Conservation (phyloP, 441 rosid species). For the Pelargonium fulgidum region DNA sequence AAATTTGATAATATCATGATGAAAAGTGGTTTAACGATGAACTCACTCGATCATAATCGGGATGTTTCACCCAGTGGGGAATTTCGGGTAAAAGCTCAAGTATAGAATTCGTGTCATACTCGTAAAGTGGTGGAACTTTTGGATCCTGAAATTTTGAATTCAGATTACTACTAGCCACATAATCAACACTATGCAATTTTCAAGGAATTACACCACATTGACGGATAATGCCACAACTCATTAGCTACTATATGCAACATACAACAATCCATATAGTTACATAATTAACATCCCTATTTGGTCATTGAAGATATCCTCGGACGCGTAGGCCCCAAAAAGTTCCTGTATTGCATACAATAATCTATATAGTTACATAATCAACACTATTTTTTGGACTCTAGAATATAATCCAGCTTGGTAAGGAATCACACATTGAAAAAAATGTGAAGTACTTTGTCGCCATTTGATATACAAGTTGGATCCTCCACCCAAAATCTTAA, state of each 20-base stretch:
- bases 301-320: background rate
- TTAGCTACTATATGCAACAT: background rate
- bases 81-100: slow-evolving; percentile 33
- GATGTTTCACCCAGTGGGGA: slow-evolving; percentile 42
- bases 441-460: too few relatives aligned
- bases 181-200: background rate
- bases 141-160: slow-evolving; percentile 26
- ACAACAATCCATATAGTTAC: background rate
- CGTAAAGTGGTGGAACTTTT: slow-evolving; percentile 20
- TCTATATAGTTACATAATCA: too few relatives aligned
- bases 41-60: slow-evolving; percentile 34
- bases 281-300: background rate
- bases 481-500: too few relatives aligned
- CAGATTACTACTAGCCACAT: too few relatives aligned
- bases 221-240: background rate
- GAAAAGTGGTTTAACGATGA: background rate
- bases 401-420: too few relatives aligned
- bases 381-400: too few relatives aligned
- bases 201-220: background rate
- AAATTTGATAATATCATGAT: background rate
- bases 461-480: too few relatives aligned
- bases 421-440: too few relatives aligned
- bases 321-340: too few relatives aligned
- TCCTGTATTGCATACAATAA: too few relatives aligned
- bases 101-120: slow-evolving; percentile 26